phyloP scores from a whole-genome alignment of 495 filamentous ascomycete species.

The Aspergillus egyptiacus region DNA sequence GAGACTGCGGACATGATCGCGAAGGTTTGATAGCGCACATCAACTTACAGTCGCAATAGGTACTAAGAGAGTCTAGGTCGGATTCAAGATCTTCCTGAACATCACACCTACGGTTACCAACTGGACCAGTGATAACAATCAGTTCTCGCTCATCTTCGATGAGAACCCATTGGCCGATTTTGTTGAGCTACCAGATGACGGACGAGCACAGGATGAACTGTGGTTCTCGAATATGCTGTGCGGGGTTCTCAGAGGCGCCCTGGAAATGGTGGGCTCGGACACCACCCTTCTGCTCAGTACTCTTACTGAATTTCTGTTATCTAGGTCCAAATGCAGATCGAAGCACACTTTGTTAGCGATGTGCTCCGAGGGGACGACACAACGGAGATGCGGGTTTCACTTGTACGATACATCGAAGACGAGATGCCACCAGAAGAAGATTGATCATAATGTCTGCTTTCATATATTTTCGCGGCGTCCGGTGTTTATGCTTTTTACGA shows the following conservation, averaged over 20 bases:
- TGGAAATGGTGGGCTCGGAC: conserved; percentile 74
- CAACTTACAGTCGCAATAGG: background rate
- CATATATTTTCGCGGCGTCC: conserved; percentile 16
- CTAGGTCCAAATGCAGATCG: conserved; percentile 96
- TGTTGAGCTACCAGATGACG: conserved; percentile 95
- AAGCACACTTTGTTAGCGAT: conserved; percentile 95
- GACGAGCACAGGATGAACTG: conserved; percentile 88
- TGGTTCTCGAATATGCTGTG: conserved; percentile 99
- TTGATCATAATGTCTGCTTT: conserved; percentile 32
- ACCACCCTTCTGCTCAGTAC: background rate
- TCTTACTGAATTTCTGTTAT: background rate
- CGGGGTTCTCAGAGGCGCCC: conserved; percentile 78
- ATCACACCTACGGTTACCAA: conserved; percentile 93
- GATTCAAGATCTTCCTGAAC: conserved; percentile 98
- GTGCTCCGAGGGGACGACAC: conserved; percentile 88
- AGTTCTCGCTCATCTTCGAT: conserved; percentile 92
- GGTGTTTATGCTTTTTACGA: conserved; percentile 20
- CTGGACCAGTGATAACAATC: conserved; percentile 92
- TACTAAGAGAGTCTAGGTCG: conserved; percentile 53
- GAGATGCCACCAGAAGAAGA: conserved; percentile 97
- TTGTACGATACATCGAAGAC: conserved; percentile 94
- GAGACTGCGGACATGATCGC: conserved; percentile 96
- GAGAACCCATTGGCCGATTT: conserved; percentile 97
- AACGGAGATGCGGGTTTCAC: conserved; percentile 91
- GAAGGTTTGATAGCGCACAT: conserved; percentile 53